A percentile compares a stretch with the other conserved stretches of the same genome.
phyloP scores from a whole-genome alignment of 2,329 filamentous ascomycete genomes.

The Exutisphaerella laricina region DNA sequence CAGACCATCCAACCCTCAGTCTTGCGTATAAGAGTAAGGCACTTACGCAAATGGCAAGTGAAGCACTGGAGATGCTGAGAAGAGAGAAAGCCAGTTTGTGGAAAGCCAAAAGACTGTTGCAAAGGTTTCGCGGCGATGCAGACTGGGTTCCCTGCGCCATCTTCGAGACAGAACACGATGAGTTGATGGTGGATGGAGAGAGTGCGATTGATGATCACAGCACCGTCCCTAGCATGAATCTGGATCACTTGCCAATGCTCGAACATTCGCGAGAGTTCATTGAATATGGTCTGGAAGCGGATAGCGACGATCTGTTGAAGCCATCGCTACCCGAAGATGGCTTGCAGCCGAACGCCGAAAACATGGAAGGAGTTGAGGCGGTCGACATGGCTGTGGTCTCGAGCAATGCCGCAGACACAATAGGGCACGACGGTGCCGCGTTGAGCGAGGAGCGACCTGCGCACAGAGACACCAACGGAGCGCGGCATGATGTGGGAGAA shows the following conservation, averaged over 20 bases:
- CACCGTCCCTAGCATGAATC: conserved; percentile 21
- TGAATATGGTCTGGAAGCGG: conserved; percentile 4
- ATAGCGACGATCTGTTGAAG: conserved; percentile 11
- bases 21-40: conserved; percentile 69
- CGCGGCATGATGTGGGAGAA: neutral
- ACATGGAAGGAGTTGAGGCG: conserved; percentile 27
- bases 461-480: neutral
- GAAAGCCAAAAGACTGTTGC: conserved; percentile 68
- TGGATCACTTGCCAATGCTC: conserved; percentile 14
- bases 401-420: conserved; percentile 5
- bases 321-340: conserved; percentile 4
- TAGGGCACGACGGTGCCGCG: neutral
- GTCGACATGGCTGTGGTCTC: conserved; percentile 6
- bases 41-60: conserved; percentile 62
- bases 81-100: conserved; percentile 68
- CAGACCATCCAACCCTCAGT: conserved; percentile 67
- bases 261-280: conserved; percentile 6
- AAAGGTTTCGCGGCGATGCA: conserved; percentile 68
- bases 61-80: conserved; percentile 65
- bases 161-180: conserved; percentile 48
- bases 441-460: neutral
- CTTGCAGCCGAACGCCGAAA: conserved; percentile 12
- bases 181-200: conserved; percentile 30
- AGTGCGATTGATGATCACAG: conserved; percentile 14
- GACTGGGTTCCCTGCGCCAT: conserved; percentile 55